Evolutionary conservation across 495 filamentous ascomycete species (phyloP), one percentile per base, ranked within the genome.

Genomic region (Xylaria scruposa): DNA sequence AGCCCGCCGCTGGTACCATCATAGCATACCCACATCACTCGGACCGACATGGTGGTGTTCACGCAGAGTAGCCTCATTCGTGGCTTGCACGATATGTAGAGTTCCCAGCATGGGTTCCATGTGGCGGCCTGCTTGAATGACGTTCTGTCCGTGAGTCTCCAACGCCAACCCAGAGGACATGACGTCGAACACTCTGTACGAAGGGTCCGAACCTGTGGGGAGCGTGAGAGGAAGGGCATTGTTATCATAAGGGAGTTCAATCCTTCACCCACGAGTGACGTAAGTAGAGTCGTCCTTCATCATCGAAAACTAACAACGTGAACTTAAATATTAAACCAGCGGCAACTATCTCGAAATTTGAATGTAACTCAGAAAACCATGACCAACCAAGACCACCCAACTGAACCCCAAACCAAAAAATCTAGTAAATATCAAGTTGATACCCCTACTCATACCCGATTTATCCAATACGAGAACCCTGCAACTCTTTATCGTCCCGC

Each of bases 151-250:
- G 53, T 67, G 63, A 31, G 21, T 29, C 63, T n/a, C 19, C 51
- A 31, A 71, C 40, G 49, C 36, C 66, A 56, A 26, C 53, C 29
- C 29, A 40, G 29, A 8, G 61, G 44, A 72, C 74, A 78, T 79
- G 77, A 79, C 77, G 77, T 79, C 76, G 72, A 75, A 62, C 46
- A 42, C 0, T 31, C 73, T 71, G 62, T 70, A 64, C 47, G 71
- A 72, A 74, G 70, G 65, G 65, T 56, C 56, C 65, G 33, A 19
- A 36, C 24, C 65, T 42, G 56, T 26, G 40, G 68, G 53, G 53
- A 67, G 70, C 5, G 59, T 6, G 7, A 54, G 68, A 31, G 66
- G 53, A 59, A 42, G 15, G 21, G 3, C 13, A 36, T 17, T 47
- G 7, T 19, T 38, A 60, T 53, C 44, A 49, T 26, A 19, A 65